Percentiles rank a stretch among this genome's conserved stretches.
Evolutionary conservation across 2,329 filamentous ascomycete genomes (phyloP).

Genomic region (Colletotrichum trifolii): DNA sequence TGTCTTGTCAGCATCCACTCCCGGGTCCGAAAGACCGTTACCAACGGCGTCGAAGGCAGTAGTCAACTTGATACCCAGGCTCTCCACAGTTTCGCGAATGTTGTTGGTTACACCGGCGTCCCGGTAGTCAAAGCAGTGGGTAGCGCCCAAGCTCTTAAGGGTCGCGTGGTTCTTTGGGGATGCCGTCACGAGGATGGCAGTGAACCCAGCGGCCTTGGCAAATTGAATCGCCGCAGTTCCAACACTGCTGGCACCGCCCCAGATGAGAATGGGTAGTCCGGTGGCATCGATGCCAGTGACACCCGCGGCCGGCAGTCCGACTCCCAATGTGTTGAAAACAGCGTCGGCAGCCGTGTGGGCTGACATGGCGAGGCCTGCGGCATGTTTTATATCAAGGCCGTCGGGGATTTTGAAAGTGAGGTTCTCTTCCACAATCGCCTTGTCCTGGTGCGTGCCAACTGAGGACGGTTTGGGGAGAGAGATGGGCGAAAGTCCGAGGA

Average conservation of each 20-base stretch:
- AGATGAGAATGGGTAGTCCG: slow-evolving; percentile 44
- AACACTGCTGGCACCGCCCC: slow-evolving; percentile 49
- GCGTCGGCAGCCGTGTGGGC: slow-evolving; percentile 13
- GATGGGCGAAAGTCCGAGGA: slow-evolving; percentile 8
- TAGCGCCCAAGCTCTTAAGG: slow-evolving; percentile 46
- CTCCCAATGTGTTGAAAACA: slow-evolving; percentile 10
- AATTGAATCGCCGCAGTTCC: slow-evolving; percentile 50
- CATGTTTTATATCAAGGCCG: slow-evolving; percentile 5
- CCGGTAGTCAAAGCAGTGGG: slow-evolving; percentile 48
- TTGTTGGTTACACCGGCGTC: background rate
- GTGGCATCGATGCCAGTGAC: background rate
- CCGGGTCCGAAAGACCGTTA: background rate
- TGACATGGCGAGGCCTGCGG: background rate
- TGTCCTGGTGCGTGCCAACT: slow-evolving; percentile 12
- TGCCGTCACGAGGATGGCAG: slow-evolving; percentile 46
- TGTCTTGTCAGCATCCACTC: background rate
- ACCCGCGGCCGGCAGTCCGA: background rate
- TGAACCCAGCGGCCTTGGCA: slow-evolving; percentile 44
- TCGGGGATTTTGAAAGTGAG: slow-evolving; percentile 1
- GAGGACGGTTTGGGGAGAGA: slow-evolving; percentile 1
- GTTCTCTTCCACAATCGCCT: background rate
- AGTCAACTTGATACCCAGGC: background rate
- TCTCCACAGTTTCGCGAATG: background rate
- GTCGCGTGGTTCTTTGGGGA: slow-evolving; percentile 45
- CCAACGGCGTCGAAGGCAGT: slow-evolving; percentile 12